Conservation (phyloP, 441 rosid species). For the Mallotus japonicus region DNA sequence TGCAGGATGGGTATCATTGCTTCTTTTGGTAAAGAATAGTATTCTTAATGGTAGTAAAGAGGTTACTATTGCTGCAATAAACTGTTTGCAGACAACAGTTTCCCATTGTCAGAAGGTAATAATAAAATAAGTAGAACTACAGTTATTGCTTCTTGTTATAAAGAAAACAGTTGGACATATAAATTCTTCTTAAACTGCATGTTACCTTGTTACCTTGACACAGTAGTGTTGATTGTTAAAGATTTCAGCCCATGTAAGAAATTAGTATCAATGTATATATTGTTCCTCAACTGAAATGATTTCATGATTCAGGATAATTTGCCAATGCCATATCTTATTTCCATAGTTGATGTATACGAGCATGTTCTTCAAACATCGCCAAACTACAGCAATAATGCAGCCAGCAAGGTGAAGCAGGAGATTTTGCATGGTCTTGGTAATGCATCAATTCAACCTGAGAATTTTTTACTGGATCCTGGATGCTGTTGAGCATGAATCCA, state of each 20-base stretch:
- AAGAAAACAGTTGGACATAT: neutral
- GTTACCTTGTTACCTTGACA: constrained; percentile 12
- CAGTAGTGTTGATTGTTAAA: constrained; percentile 1
- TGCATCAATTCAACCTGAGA: constrained; percentile 22
- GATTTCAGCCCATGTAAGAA: neutral
- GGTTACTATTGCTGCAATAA: constrained; percentile 91
- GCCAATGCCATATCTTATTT: constrained; percentile 75
- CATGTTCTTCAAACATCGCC: constrained; percentile 73
- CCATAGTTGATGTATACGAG: constrained; percentile 82
- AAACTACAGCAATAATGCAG: constrained; percentile 53
- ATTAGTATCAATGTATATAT: constrained; percentile 6
- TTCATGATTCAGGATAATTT: constrained; percentile 65
- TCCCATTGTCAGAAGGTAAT: constrained; percentile 83
- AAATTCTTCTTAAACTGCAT: constrained; percentile 3
- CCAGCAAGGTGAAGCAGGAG: constrained; percentile 90
- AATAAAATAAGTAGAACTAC: neutral
- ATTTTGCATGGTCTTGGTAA: constrained; percentile 91
- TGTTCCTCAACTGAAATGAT: constrained; percentile 18
- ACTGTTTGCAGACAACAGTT: constrained; percentile 82
- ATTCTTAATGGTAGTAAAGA: constrained; percentile 89
- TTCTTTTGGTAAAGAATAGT: constrained; percentile 73
- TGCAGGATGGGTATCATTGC: constrained; percentile 95
- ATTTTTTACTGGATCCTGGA: constrained; percentile 5
- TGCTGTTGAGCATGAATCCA: constrained; percentile 4
- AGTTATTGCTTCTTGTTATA: neutral